These are phyloP conservation scores for Salix purpurea DNA, from an alignment of 345 rosid genomes.

Conservation along the genomic window DNA sequence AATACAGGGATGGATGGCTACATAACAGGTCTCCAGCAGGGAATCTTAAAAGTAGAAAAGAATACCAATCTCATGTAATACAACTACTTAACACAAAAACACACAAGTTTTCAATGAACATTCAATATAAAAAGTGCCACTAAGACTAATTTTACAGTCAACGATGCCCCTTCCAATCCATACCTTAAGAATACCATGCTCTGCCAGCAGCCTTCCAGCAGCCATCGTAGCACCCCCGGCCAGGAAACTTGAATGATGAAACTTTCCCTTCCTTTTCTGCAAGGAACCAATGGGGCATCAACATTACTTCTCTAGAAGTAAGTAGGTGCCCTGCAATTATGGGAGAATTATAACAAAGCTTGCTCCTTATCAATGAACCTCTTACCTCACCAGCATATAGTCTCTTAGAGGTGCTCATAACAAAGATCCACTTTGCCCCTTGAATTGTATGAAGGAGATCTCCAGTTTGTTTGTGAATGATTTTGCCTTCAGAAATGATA, in stretches of 20 bases:
- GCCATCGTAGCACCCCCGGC: slow-evolving; percentile 94
- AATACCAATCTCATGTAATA: too few relatives aligned
- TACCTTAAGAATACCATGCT: slow-evolving; percentile 77
- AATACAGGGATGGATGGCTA: too few relatives aligned
- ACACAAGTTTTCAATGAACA: too few relatives aligned
- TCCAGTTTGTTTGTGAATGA: slow-evolving; percentile 57
- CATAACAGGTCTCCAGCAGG: too few relatives aligned
- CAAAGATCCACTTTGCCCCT: slow-evolving; percentile 75
- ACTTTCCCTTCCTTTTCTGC: slow-evolving; percentile 89
- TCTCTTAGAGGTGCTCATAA: slow-evolving; percentile 72
- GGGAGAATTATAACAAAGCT: not conserved
- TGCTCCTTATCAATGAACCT: not conserved
- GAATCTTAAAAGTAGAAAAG: too few relatives aligned
- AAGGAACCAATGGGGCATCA: slow-evolving; percentile 3
- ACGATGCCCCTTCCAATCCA: not conserved
- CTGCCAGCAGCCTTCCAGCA: slow-evolving; percentile 75
- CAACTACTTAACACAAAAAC: too few relatives aligned
- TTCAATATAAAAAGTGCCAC: too few relatives aligned
- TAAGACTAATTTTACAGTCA: too few relatives aligned
- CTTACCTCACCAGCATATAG: slow-evolving; percentile 74
- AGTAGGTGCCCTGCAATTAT: not conserved
- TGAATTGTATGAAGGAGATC: slow-evolving; percentile 47
- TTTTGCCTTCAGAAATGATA: slow-evolving; percentile 51
- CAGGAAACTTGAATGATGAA: slow-evolving; percentile 94
- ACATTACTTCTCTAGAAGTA: not conserved